Percentiles rank a stretch among this genome's conserved stretches.
Evolutionary conservation across 2,329 filamentous ascomycete genomes (phyloP).

Genomic region (Colletotrichum costaricense): DNA sequence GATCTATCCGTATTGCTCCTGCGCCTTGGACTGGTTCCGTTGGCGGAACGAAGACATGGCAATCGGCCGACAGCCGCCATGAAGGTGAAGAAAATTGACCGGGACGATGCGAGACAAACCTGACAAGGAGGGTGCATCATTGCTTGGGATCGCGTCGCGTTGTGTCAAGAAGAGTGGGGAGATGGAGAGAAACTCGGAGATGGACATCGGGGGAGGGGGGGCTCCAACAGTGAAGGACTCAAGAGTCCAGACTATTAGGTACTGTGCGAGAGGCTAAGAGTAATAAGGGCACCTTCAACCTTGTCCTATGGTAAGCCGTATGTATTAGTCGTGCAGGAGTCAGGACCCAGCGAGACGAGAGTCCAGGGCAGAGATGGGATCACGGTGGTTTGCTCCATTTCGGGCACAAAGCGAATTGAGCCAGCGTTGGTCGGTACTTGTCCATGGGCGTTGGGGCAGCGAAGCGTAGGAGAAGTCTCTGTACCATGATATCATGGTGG

Average conservation of each 20-base stretch:
- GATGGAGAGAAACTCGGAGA: constrained; percentile 23
- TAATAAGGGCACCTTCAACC: not conserved
- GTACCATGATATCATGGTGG: constrained; percentile 37
- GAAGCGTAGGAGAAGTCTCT: constrained; percentile 13
- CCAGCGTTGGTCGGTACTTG: constrained; percentile 32
- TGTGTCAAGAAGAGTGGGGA: constrained; percentile 29
- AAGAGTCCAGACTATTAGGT: no score
- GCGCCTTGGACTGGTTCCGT: not conserved
- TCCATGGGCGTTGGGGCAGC: constrained; percentile 8
- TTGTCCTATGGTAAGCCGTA: constrained; percentile 2
- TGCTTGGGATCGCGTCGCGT: constrained; percentile 12
- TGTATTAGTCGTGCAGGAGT: not conserved
- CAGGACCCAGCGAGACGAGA: not conserved
- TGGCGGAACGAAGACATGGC: not conserved
- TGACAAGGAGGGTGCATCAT: constrained; percentile 27
- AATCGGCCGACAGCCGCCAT: constrained; percentile 5
- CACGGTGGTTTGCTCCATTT: constrained; percentile 17
- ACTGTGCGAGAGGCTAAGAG: no score
- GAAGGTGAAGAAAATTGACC: constrained; percentile 2
- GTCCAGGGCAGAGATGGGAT: constrained; percentile 13
- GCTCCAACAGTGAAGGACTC: not conserved
- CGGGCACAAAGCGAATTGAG: constrained; percentile 16
- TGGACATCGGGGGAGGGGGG: constrained; percentile 2
- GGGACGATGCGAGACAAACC: constrained; percentile 25
- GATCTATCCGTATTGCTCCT: not conserved